Base-by-base conservation (phyloP, 768 basidiomycete species). In the Boletus coccyginus region DNA sequence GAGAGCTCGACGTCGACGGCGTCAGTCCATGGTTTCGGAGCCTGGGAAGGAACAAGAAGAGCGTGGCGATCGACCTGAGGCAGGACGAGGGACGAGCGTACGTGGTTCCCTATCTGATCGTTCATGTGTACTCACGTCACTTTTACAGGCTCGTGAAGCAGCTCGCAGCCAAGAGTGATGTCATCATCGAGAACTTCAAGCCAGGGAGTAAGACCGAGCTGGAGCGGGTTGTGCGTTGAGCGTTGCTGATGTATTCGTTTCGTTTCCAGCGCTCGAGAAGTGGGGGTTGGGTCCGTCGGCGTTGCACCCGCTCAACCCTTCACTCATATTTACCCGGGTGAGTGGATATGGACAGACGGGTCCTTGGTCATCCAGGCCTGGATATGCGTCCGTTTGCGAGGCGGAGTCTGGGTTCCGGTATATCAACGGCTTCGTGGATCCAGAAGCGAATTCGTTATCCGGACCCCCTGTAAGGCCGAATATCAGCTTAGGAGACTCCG, bases 271-370 rank as follows among this genome's bases (percentile, higher is more conserved):
- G 2, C 75, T 89, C 10, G 86, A 88, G 63, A 86, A 83, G 70
- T 88, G 87, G 86, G 75, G 75, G 1, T 73, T 88, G 36, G 85
- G 84, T 7, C 86, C 86, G 3, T 71, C 70, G 12, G 77, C 78
- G 52, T 66, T 88, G 5, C 82, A 81, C 21, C 84, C 83, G 17
- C 82, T 85, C 57, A 95, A 96, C 62, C 89, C 92, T 0, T 86
- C 85, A 50, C 80, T 98, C 55, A 91, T 98, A 63, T 94, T 92
- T 66, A 96, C 94, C 8, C 92, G 94, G 59, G 84, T 89, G 21
- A 86, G 85, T 59, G 87, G 87, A 9, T 89, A 87, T 60, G 87
- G 87, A 3, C 87, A 89, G 62, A 87, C 85, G 0, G 87, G 87
- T 2, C 86, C 87, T 21, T 88, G 86, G 87, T 78, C 84, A 0